Evolutionary conservation across 2,329 filamentous ascomycete species (phyloP), one percentile per base, ranked within the genome.

Genomic region (Apiospora aurea): DNA sequence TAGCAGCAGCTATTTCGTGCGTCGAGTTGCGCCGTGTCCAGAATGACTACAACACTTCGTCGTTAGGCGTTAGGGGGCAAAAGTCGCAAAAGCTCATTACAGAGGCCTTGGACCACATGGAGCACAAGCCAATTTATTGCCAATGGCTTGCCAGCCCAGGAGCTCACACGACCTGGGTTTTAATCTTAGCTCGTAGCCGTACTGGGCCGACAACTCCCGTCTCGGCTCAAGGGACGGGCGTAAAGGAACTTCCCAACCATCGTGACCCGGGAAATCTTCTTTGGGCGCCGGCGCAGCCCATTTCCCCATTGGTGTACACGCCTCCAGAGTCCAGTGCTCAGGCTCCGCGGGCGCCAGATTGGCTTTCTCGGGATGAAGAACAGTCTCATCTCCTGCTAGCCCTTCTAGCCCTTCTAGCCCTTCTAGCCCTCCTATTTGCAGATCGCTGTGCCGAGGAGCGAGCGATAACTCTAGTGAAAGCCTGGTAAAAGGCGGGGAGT

Each of bases 181-280:
- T 14, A 64, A 64, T 64, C 57, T 41, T 64, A 41, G 10, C 57
- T 29, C 73, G 71, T 71, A 72, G 71, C 68, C 75, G 74, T 71
- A 76, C 68, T 71, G 76, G 71, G 74, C 78, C 79, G 79, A 77
- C 74, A 78, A 78, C 73, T 77, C 76, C 79, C 79, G 79, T 73
- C 72, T 79, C 76, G 75, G 76, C 73, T 75, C 72, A 73, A 74
- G n/a, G 66, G 44, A 68, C 44, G 57, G 57, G 57, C 57, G 57
- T 18, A 64, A 68, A 68, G 66, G 41, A 68, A 47, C 66, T 46
- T 44, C 43, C 29, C 66, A 46, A 57, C 72, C 76, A 75, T 72
- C 75, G 75, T 72, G 73, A 79, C 78, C 79, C 79, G 79, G 78
- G 71, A 81, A 80, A 80, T 81, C 77, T 75, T 78, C 78, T 81